Percentiles rank a stretch among this genome's conserved stretches.
These are phyloP conservation scores for Hirsutella thompsonii DNA, from an alignment of 2,329 filamentous ascomycete species.

Conservation along the genomic window DNA sequence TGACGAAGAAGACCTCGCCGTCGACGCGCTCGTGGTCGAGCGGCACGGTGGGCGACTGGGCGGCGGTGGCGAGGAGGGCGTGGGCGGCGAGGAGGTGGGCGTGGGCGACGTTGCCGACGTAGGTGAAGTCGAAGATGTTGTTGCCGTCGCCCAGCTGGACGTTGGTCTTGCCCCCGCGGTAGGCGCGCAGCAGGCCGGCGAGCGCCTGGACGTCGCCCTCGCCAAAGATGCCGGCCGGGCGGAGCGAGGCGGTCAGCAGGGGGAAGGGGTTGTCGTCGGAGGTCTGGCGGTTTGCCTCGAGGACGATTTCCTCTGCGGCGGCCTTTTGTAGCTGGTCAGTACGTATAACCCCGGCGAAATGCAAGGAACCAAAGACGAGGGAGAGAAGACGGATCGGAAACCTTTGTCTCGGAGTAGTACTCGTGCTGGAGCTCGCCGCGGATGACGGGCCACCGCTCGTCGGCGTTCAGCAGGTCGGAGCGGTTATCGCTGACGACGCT, in stretches of 20 bases:
- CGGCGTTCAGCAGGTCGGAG: conserved; percentile 68
- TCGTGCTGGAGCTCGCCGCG: conserved; percentile 57
- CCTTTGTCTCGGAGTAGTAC: conserved; percentile 89
- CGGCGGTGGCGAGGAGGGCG: conserved; percentile 50
- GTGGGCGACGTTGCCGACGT: conserved; percentile 54
- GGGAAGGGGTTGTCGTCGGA: conserved; percentile 24
- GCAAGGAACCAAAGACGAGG: background rate
- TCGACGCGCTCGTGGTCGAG: conserved; percentile 63
- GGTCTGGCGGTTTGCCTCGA: conserved; percentile 54
- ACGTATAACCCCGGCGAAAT: too few relatives aligned
- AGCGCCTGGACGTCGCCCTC: conserved; percentile 73
- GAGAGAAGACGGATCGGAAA: conserved; percentile 15
- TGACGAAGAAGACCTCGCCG: conserved; percentile 82
- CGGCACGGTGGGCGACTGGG: conserved; percentile 46
- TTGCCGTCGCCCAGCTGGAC: conserved; percentile 66
- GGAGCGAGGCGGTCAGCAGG: conserved; percentile 68
- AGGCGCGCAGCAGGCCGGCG: conserved; percentile 60
- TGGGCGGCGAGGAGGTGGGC: conserved; percentile 72
- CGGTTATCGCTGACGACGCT: conserved; percentile 77
- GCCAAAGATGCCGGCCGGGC: conserved; percentile 82
- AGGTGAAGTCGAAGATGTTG: conserved; percentile 53
- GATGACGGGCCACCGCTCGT: conserved; percentile 71
- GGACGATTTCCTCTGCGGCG: conserved; percentile 67
- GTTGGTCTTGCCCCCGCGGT: conserved; percentile 53
- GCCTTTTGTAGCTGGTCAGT: conserved; percentile 44